Conservation (phyloP, 345 rosid species). For the Rhodomyrtus tomentosa region DNA sequence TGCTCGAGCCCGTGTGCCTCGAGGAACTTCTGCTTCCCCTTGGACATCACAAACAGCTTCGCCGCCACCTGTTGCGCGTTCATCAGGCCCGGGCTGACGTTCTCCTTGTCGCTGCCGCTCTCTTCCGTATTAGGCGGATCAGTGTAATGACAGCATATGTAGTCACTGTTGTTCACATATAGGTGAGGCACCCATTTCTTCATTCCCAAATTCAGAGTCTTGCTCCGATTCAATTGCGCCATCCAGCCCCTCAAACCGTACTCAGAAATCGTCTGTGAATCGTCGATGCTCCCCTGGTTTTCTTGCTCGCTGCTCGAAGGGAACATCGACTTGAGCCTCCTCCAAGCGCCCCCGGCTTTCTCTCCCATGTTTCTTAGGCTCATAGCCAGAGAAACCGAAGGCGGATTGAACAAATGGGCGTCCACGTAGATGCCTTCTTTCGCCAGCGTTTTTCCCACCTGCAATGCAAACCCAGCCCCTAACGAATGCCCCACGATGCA, state of each 20-base stretch:
- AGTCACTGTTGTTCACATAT: constrained; percentile 85
- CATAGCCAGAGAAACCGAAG: constrained; percentile 84
- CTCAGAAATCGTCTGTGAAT: constrained; percentile 7
- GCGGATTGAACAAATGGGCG: constrained; percentile 90
- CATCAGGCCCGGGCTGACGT: constrained; percentile 8
- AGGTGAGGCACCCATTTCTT: constrained; percentile 86
- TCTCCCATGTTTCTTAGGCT: constrained; percentile 84
- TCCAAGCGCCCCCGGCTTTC: constrained; percentile 73
- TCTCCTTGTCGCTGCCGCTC: constrained; percentile 38
- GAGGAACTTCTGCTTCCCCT: constrained; percentile 84
- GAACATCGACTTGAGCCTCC: constrained; percentile 64
- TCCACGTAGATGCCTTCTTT: constrained; percentile 73
- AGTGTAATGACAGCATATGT: constrained; percentile 70
- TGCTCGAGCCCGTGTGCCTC: constrained; percentile 96
- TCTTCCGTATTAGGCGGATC: constrained; percentile 37
- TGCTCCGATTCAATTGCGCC: constrained; percentile 30
- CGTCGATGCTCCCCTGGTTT: neutral
- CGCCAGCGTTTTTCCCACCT: constrained; percentile 91
- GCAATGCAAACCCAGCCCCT: constrained; percentile 94
- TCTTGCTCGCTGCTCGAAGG: constrained; percentile 27
- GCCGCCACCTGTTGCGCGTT: constrained; percentile 51
- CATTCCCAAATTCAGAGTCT: constrained; percentile 20
- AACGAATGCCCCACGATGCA: constrained; percentile 89
- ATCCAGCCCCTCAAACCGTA: constrained; percentile 58
- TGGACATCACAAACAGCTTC: constrained; percentile 82